Base-by-base conservation (phyloP, 1,284 basidiomycete genomes). In the Peniophora sp. region DNA sequence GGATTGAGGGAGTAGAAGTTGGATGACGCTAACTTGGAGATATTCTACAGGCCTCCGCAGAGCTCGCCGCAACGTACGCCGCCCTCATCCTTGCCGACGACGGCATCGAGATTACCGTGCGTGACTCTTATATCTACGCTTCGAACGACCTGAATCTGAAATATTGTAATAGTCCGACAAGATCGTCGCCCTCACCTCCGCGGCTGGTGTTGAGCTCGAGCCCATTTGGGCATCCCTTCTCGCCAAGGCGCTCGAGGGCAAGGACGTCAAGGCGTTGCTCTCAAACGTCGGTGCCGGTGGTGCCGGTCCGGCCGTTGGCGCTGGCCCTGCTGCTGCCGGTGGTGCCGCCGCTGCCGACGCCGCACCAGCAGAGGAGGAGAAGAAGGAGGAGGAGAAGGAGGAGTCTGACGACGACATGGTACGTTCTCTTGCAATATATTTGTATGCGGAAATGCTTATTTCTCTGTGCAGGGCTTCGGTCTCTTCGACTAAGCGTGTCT, bases 151-250 rank as follows among this genome's bases (percentile, higher is more conserved):
- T n/a, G n/a, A n/a, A n/a, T n/a, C n/a, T n/a, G n/a, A n/a, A n/a
- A n/a, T n/a, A n/a, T n/a, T n/a, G n/a, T n/a, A n/a, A 43, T 63
- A 97, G 92, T 72, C 92, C 57, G 95, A 97, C 68, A 97, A 97
- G 79, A 91, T 98, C 68, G 58, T 79, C 62, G 76, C 92, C 51
- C 71, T 98, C 65, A 92, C 89, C 62, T 69, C 68, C 52, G 94
- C 92, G 51, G 96, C 96, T 53, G 74, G 75, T 57, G 78, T 92
- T 55, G 93, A 97, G 49, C 68, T 97, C 56, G 97, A 99, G 76
- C 82, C 93, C 57, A 99, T 99, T 79, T 99, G 96, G 96, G 94
- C 95, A 55, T 74, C 85, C 47, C 88, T 99, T 62, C 87, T 99
- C 65, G 88, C 96, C 61, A 99, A 98, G 74, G 95, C 96, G 36